phyloP scores from a whole-genome alignment of 2,329 filamentous ascomycete genomes.

The Beauveria sp. region DNA sequence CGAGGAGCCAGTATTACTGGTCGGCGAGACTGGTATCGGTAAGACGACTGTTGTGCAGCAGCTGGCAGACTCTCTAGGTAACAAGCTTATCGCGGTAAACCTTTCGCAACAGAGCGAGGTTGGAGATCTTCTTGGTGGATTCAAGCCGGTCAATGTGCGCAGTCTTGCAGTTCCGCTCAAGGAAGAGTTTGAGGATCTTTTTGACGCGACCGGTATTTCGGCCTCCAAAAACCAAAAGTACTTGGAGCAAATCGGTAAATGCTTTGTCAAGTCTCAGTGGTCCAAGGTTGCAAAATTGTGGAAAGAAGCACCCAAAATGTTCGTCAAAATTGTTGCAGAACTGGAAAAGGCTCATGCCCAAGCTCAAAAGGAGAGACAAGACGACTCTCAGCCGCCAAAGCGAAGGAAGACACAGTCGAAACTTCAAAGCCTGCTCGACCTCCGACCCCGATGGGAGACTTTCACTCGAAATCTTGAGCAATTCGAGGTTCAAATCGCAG shows the following conservation, averaged over 20 bases:
- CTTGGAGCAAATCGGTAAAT: slow-evolving; percentile 70
- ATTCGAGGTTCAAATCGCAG: slow-evolving; percentile 71
- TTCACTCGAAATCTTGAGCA: slow-evolving; percentile 70
- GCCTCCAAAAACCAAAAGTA: slow-evolving; percentile 82
- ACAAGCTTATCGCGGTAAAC: slow-evolving; percentile 88
- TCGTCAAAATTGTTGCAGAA: slow-evolving; percentile 59
- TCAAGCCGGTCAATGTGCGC: slow-evolving; percentile 89
- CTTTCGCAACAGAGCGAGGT: slow-evolving; percentile 96
- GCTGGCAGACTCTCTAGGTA: slow-evolving; percentile 73
- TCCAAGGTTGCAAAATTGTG: slow-evolving; percentile 76
- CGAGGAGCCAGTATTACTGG: slow-evolving; percentile 82
- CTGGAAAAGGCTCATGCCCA: slow-evolving; percentile 38
- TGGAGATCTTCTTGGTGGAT: slow-evolving; percentile 89
- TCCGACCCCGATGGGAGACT: slow-evolving; percentile 65
- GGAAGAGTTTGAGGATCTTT: slow-evolving; percentile 88
- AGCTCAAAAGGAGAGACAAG: slow-evolving; percentile 26
- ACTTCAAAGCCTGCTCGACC: slow-evolving; percentile 51
- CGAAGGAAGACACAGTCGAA: slow-evolving; percentile 58
- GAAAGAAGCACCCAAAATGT: slow-evolving; percentile 84
- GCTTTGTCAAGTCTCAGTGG: slow-evolving; percentile 78
- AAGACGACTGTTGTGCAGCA: slow-evolving; percentile 97
- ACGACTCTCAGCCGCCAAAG: slow-evolving; percentile 58
- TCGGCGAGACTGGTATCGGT: slow-evolving; percentile 97
- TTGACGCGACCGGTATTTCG: slow-evolving; percentile 77
- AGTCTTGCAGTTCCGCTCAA: slow-evolving; percentile 83